These are phyloP conservation scores for Datisca glomerata DNA, from an alignment of 306 rosid genomes.

Conservation along the genomic window DNA sequence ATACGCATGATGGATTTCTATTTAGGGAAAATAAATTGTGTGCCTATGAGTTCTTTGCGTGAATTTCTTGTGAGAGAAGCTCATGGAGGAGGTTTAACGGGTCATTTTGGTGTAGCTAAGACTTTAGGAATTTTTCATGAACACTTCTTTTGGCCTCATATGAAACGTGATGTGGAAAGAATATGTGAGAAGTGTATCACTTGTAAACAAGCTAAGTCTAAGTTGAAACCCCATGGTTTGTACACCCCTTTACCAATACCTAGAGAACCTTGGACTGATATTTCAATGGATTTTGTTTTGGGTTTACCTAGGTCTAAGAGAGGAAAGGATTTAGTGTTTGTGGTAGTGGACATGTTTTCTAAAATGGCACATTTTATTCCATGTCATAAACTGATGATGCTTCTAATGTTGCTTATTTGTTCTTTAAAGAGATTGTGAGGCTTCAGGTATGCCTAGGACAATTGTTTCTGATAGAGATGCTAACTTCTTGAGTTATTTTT, in stretches of 20 bases:
- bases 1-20: background rate
- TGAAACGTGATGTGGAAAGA: background rate
- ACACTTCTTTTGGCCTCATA: no score
- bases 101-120: background rate
- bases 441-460: background rate
- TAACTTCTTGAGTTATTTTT: no score
- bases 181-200: background rate
- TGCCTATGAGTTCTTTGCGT: background rate
- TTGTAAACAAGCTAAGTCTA: constrained; percentile 1
- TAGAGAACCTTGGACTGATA: background rate
- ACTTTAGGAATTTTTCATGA: background rate
- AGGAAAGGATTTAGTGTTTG: background rate
- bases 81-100: background rate
- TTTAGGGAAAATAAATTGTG: background rate
- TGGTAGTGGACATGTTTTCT: background rate
- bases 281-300: background rate
- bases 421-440: background rate
- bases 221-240: background rate
- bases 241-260: background rate
- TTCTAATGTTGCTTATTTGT: background rate
- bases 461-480: no score
- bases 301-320: background rate
- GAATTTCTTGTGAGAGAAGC: background rate
- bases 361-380: background rate
- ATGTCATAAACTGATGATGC: background rate